Conservation (phyloP, 1,139 yeast genomes). For the Yamadazyma kanchanaburiensis region DNA sequence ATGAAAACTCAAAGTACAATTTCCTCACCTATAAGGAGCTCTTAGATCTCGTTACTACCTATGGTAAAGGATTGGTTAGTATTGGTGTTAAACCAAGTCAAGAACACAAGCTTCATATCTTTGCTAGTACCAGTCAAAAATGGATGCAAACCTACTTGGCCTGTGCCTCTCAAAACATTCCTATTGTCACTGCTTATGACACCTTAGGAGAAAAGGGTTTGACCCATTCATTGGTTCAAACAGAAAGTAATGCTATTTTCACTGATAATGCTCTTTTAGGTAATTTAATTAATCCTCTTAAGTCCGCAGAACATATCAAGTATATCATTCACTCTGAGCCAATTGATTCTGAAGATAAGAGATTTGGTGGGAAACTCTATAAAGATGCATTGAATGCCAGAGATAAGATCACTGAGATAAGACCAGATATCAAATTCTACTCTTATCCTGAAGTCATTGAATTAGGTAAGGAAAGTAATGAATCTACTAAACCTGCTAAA, state of each 20-base stretch:
- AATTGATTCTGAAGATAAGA: slow-evolving; percentile 59
- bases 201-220: slow-evolving; percentile 92
- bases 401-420: slow-evolving; percentile 53
- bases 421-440: slow-evolving; percentile 74
- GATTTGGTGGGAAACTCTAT: slow-evolving; percentile 59
- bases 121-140: slow-evolving; percentile 77
- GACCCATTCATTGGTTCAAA: slow-evolving; percentile 79
- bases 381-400: slow-evolving; percentile 53
- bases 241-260: slow-evolving; percentile 74
- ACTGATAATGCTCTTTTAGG: slow-evolving; percentile 74
- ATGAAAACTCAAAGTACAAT: slow-evolving; percentile 71
- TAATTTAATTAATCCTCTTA: slow-evolving; percentile 68
- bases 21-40: slow-evolving; percentile 64
- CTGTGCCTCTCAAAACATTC: slow-evolving; percentile 70
- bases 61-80: slow-evolving; percentile 74
- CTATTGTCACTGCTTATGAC: slow-evolving; percentile 95
- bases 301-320: slow-evolving; percentile 60
- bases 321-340: slow-evolving; percentile 69
- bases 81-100: slow-evolving; percentile 70
- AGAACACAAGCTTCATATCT: slow-evolving; percentile 70
- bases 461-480: slow-evolving; percentile 46
- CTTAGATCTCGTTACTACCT: slow-evolving; percentile 42
- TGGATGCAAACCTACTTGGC: slow-evolving; percentile 93
- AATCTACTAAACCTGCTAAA: slow-evolving; percentile 19
- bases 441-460: slow-evolving; percentile 64